phyloP scores from a whole-genome alignment of 2,329 filamentous ascomycete species.

The Elsinoe australis region DNA sequence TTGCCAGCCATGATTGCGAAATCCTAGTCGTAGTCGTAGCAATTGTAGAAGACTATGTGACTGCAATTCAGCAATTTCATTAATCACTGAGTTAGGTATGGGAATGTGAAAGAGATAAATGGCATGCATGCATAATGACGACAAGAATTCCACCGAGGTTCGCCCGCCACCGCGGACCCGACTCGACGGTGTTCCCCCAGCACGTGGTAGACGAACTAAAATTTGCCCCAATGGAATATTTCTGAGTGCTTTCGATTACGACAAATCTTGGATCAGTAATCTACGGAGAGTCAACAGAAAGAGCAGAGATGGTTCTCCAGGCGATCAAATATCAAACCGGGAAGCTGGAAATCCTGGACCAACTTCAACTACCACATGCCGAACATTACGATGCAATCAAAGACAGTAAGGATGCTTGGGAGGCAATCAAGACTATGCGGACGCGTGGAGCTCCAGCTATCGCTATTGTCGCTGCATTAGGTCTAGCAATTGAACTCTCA shows the following conservation, averaged over 20 bases:
- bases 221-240: too few species aligned
- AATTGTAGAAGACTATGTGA: too few species aligned
- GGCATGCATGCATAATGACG: constrained; percentile 13
- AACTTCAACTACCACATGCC: constrained; percentile 73
- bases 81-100: too few species aligned
- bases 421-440: constrained; percentile 76
- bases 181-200: too few species aligned
- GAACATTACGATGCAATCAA: constrained; percentile 68
- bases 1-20: constrained; percentile 25
- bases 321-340: constrained; percentile 70
- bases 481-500: constrained; percentile 72
- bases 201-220: constrained; percentile 6
- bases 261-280: too few species aligned
- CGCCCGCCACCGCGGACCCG: too few species aligned
- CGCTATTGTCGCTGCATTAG: constrained; percentile 90
- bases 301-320: constrained; percentile 58
- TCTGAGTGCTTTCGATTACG: too few species aligned
- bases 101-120: background rate
- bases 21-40: background rate
- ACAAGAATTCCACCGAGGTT: constrained; percentile 10
- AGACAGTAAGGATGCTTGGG: constrained; percentile 67
- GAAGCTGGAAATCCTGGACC: constrained; percentile 68
- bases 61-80: too few species aligned
- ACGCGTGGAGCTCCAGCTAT: constrained; percentile 82
- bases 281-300: too few species aligned